Evolutionary conservation across 2,329 filamentous ascomycete genomes (phyloP).

Genomic region (Ustulina deusta): DNA sequence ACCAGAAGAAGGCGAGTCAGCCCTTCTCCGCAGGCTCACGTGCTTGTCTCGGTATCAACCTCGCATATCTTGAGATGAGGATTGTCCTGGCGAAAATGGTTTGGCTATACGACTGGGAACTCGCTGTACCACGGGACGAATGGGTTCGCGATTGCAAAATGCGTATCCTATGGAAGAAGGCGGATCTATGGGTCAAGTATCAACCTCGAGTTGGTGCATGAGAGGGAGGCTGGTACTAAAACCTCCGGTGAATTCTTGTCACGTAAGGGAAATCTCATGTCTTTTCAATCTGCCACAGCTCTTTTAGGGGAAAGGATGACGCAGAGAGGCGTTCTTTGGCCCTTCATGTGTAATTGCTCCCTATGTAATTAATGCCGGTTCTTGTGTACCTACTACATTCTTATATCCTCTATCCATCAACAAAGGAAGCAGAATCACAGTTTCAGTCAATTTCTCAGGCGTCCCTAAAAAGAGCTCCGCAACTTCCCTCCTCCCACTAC

Average conservation of each 20-base stretch:
- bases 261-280: too few species aligned
- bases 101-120: slow-evolving; percentile 54
- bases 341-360: too few species aligned
- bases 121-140: slow-evolving; percentile 48
- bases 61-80: slow-evolving; percentile 55
- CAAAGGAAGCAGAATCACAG: too few species aligned
- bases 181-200: slow-evolving; percentile 37
- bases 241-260: too few species aligned
- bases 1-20: slow-evolving; percentile 42
- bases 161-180: slow-evolving; percentile 52
- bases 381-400: too few species aligned
- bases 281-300: too few species aligned
- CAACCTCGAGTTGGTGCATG: slow-evolving; percentile 29
- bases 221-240: neutral
- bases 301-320: too few species aligned
- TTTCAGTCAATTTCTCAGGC: too few species aligned
- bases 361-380: too few species aligned
- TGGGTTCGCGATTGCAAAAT: slow-evolving; percentile 53
- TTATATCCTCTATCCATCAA: too few species aligned
- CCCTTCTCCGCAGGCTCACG: slow-evolving; percentile 44
- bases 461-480: too few species aligned
- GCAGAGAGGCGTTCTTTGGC: too few species aligned
- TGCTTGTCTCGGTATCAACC: slow-evolving; percentile 46
- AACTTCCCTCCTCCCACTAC: neutral
- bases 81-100: slow-evolving; percentile 54